Conservation (phyloP, 257 asterid genomes). For the Nicotiana sylvestris region DNA sequence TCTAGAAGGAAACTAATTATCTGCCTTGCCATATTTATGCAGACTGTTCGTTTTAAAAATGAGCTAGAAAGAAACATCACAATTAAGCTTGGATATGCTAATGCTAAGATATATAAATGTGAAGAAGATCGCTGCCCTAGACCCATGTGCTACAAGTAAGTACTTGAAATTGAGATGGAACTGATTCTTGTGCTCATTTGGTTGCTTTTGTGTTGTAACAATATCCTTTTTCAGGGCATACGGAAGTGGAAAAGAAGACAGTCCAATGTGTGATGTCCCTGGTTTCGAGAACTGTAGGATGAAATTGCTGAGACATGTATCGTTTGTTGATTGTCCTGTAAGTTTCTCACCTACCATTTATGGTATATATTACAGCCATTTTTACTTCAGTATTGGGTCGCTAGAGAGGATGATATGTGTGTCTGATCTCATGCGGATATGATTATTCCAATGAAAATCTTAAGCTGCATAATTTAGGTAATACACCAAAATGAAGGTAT, state of each 20-base stretch:
- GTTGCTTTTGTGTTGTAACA: constrained; percentile 8
- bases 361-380: not conserved
- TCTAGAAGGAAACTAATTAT: not conserved
- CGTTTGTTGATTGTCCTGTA: constrained; percentile 99
- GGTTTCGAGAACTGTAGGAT: constrained; percentile 86
- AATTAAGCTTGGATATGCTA: constrained; percentile 98
- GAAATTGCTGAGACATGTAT: constrained; percentile 92
- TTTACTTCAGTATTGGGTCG: not conserved
- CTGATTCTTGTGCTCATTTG: constrained; percentile 5
- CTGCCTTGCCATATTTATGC: constrained; percentile 14
- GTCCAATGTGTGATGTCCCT: constrained; percentile 93
- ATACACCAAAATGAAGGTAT: not conserved
- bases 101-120: constrained; percentile 93
- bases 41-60: constrained; percentile 98
- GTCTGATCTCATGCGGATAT: not conserved
- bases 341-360: constrained; percentile 19
- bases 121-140: constrained; percentile 93
- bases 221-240: constrained; percentile 59
- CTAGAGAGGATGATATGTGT: not conserved
- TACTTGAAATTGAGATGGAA: not conserved
- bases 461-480: not conserved
- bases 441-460: not conserved
- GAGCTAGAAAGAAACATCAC: constrained; percentile 97
- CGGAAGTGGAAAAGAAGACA: constrained; percentile 97
- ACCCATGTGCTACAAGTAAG: constrained; percentile 96